Evolutionary conservation across 1,284 basidiomycete genomes (phyloP), one percentile per base, ranked within the genome.

Genomic region (Austroboletus novae-zelandiae): DNA sequence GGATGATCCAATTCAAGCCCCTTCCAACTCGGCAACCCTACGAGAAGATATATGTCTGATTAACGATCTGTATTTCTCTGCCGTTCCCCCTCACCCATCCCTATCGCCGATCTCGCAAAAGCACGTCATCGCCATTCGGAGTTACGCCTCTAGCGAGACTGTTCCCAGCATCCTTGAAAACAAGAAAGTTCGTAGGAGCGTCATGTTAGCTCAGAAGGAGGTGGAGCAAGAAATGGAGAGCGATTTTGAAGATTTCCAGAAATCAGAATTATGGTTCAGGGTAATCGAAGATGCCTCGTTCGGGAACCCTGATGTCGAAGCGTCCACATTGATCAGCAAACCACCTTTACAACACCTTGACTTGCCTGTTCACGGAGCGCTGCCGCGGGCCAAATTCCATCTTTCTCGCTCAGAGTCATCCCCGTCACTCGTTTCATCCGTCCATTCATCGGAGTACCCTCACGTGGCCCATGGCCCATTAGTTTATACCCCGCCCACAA

Each of bases 221-320:
- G 84, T 95, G 1, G 91, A 95, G 61, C 79, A 84, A 29, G 83
- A 89, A 47, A 95, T 98, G 91, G 86, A 91, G 58, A 88, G 90
- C 47, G 94, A 97, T 66, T 97, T 95, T 68, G 84, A 89, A 42
- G 83, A 84, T 8, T 98, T 99, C 66, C 82, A 86, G 60, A 75
- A 81, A 53, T 93, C 90, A 35, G 92, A 95, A 59, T 77, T 98
- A 9, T 98, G 91, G 83, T 89, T 94, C 71, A 87, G 92, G 48
- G 93, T 92, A 1, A 74, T 89, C 2, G 82, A 86, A 3, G 92
- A 98, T 62, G 74, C 87, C 4, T 79, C 82, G 45, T 73, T 77
- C 49, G 60, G 62, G 9, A 57, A 57, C 57, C 70, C 52, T 54
- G 62, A 53, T 34, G 31, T 46, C n/a, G 47, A 51, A 25, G 36